Percentiles rank a stretch among this genome's conserved stretches.
Evolutionary conservation across 2,329 filamentous ascomycete genomes (phyloP).

Genomic region (Monosporascus ibericus): DNA sequence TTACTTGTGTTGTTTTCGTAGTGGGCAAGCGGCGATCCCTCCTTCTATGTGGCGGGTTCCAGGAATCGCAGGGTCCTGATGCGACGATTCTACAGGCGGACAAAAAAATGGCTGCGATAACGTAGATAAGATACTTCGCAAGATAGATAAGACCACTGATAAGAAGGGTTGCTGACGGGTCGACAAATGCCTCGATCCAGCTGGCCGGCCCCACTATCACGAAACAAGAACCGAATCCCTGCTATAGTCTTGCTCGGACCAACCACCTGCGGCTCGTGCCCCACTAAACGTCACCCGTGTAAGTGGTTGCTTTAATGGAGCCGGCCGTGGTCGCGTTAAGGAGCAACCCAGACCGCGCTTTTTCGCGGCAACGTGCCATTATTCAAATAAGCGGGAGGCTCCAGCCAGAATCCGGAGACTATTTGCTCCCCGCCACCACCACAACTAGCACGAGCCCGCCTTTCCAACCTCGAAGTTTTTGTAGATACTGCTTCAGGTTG

Average conservation of each 20-base stretch:
- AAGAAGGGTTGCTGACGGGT: background rate
- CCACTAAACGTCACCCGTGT: background rate
- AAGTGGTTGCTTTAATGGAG: background rate
- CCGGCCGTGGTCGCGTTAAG: background rate
- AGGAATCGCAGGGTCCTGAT: background rate
- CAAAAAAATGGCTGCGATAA: background rate
- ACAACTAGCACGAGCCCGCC: background rate
- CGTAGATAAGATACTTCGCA: background rate
- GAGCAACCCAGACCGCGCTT: background rate
- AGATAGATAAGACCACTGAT: background rate
- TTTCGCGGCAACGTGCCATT: background rate
- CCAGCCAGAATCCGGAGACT: no score
- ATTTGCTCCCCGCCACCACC: no score
- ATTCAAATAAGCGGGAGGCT: no score
- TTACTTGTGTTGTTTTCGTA: background rate
- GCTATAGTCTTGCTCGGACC: no score
- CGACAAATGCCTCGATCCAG: no score
- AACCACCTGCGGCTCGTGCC: background rate
- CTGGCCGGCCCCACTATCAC: background rate
- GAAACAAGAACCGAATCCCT: background rate
- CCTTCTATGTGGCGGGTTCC: background rate
- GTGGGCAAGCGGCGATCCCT: conserved; percentile 1
- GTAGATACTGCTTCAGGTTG: background rate
- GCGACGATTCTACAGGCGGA: background rate
- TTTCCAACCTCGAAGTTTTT: background rate